These are phyloP conservation scores for Tylopilus rubrobrunneus DNA, from an alignment of 768 basidiomycete species.

Conservation along the genomic window DNA sequence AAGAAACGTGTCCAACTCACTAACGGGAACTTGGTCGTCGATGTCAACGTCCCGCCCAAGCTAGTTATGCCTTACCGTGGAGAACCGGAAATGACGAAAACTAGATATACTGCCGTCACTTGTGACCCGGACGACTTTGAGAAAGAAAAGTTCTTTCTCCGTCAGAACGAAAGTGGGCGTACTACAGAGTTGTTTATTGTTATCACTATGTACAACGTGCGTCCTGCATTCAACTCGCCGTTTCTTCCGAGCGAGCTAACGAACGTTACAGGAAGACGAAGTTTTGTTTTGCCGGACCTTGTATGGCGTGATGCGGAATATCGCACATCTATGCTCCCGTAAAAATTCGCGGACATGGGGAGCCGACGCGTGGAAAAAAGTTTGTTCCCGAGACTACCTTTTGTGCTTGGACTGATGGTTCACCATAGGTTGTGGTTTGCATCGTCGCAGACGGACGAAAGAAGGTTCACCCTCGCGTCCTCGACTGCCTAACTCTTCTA, in stretches of 20 bases:
- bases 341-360: conserved; percentile 96
- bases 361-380: conserved; percentile 95
- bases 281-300: conserved; percentile 88
- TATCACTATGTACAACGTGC: conserved; percentile 95
- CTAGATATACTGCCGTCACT: conserved; percentile 85
- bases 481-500: conserved; percentile 86
- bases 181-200: conserved; percentile 91
- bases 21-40: conserved; percentile 84
- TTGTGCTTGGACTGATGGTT: not conserved
- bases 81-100: conserved; percentile 68
- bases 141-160: conserved; percentile 74
- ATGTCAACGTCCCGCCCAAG: conserved; percentile 80
- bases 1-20: conserved; percentile 82
- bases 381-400: conserved; percentile 16
- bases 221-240: conserved; percentile 22
- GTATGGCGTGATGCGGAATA: conserved; percentile 92
- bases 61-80: conserved; percentile 71
- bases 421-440: conserved; percentile 76
- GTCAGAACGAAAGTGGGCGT: conserved; percentile 76
- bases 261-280: conserved; percentile 67
- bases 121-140: conserved; percentile 94
- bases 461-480: conserved; percentile 77
- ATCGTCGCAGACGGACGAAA: conserved; percentile 87
- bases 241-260: conserved; percentile 13
- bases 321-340: conserved; percentile 75